A percentile compares a stretch with the other conserved stretches of the same genome.
Conservation (phyloP, 2,329 filamentous ascomycete genomes). For the Ophiostoma angusticollis region DNA sequence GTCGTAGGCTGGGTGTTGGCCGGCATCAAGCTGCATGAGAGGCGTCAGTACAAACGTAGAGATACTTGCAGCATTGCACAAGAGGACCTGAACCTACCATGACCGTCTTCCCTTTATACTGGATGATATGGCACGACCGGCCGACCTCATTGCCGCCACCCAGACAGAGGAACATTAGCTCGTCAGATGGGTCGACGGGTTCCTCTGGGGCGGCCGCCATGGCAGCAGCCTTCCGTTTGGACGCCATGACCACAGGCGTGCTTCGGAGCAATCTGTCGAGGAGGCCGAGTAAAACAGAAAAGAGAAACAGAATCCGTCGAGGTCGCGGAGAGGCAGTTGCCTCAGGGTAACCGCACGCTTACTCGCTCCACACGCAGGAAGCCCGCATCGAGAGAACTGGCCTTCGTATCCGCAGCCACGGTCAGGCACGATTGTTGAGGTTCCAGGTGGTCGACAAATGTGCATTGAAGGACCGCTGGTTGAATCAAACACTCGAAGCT, state of each 20-base stretch:
- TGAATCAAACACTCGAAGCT: too few species aligned
- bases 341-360: background rate
- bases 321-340: too few species aligned
- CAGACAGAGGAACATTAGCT: conserved; percentile 85
- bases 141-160: conserved; percentile 97
- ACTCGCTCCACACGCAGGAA: background rate
- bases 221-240: conserved; percentile 76
- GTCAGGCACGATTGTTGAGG: too few species aligned
- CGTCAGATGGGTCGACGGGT: conserved; percentile 82
- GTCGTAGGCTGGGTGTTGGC: conserved; percentile 92
- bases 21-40: conserved; percentile 68
- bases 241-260: conserved; percentile 52
- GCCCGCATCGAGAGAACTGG: background rate
- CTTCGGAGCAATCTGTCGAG: background rate
- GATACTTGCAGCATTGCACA: background rate
- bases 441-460: too few species aligned
- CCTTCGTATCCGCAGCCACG: too few species aligned
- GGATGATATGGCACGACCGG: conserved; percentile 90
- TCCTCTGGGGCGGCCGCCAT: conserved; percentile 65
- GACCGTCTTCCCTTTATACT: conserved; percentile 98
- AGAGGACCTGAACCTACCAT: conserved; percentile 53
- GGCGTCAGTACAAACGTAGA: conserved; percentile 1
- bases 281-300: too few species aligned
- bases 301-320: too few species aligned
- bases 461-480: too few species aligned